Evolutionary conservation across 768 basidiomycete species (phyloP), one percentile per base, ranked within the genome.

Genomic region (Tephrocybe sp.): DNA sequence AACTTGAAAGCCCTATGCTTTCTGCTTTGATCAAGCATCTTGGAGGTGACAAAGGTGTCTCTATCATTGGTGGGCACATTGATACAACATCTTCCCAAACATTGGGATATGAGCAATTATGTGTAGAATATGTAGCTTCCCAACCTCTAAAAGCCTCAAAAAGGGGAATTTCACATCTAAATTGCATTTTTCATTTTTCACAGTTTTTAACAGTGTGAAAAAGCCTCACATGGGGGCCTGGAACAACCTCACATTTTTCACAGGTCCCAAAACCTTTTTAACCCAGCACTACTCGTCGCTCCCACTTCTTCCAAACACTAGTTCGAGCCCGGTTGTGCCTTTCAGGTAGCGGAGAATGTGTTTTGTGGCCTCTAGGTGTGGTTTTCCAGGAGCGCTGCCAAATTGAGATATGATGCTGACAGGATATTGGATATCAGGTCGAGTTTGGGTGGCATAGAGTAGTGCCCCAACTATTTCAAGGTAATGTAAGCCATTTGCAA

Each of bases 241-340:
- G 7, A 11, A 18, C 15, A 25, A 42, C 27, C 41, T 42, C 41
- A 42, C 18, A 19, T 42, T 42, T 42, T 21, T 42, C 26, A 42
- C 41, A 30, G 13, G 11, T 18, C 22, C 41, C 26, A 42, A 42
- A 26, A 8, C 5, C 26, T 30, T 42, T 42, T 30, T 27, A 42
- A 42, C 41, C n/a, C 27, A 42, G 41, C n/a, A 11, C 41, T 42
- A 42, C 30, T n/a, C n/a, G n/a, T n/a, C n/a, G n/a, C n/a, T n/a
- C n/a, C n/a, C n/a, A n/a, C n/a, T n/a, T n/a, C n/a, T n/a, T n/a
- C n/a, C n/a, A n/a, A n/a, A n/a, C n/a, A n/a, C n/a, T n/a, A n/a
- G n/a, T n/a, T n/a, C n/a, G n/a, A n/a, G n/a, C n/a, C n/a, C n/a
- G n/a, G n/a, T n/a, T n/a, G n/a, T n/a, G n/a, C n/a, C n/a, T n/a